Conservation (phyloP, 2,329 filamentous ascomycete species). For the Biscogniauxia sp. region DNA sequence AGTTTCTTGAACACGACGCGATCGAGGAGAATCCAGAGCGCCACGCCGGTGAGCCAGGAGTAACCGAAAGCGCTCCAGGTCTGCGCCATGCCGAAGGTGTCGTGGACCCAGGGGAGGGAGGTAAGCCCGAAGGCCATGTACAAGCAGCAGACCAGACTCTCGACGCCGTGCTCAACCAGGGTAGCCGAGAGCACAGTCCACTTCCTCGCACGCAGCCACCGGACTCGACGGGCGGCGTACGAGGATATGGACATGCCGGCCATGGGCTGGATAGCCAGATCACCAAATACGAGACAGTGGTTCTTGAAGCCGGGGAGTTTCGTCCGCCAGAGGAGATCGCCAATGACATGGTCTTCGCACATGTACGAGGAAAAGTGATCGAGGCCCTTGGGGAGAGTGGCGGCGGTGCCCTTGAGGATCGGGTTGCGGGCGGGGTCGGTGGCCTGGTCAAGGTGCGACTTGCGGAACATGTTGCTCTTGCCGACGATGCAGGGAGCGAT, state of each 20-base stretch:
- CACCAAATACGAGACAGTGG: slow-evolving; percentile 80
- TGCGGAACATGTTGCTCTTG: slow-evolving; percentile 98
- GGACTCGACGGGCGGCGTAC: slow-evolving; percentile 76
- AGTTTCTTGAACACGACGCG: slow-evolving; percentile 70
- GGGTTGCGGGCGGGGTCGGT: slow-evolving; percentile 50
- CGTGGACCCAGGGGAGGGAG: slow-evolving; percentile 63
- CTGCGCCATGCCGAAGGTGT: slow-evolving; percentile 50
- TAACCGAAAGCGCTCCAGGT: slow-evolving; percentile 66
- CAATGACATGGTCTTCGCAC: slow-evolving; percentile 95
- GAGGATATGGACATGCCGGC: slow-evolving; percentile 72
- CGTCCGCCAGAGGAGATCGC: slow-evolving; percentile 84
- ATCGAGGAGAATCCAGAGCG: slow-evolving; percentile 73
- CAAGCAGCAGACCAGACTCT: slow-evolving; percentile 78
- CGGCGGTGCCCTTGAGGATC: slow-evolving; percentile 37
- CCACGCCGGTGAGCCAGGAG: slow-evolving; percentile 66
- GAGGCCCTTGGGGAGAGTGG: slow-evolving; percentile 61
- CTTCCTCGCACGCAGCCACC: slow-evolving; percentile 92
- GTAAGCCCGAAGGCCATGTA: slow-evolving; percentile 80
- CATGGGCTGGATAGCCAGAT: slow-evolving; percentile 88
- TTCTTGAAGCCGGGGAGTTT: slow-evolving; percentile 64
- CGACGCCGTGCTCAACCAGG: slow-evolving; percentile 87
- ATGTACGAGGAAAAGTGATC: slow-evolving; percentile 96
- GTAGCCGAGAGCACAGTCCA: slow-evolving; percentile 90
- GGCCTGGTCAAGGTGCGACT: slow-evolving; percentile 79
- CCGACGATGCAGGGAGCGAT: slow-evolving; percentile 92